A percentile compares a stretch with the other conserved stretches of the same genome.
Evolutionary conservation across 2,329 filamentous ascomycete genomes (phyloP).

Genomic region (Alternaria gansuensis): DNA sequence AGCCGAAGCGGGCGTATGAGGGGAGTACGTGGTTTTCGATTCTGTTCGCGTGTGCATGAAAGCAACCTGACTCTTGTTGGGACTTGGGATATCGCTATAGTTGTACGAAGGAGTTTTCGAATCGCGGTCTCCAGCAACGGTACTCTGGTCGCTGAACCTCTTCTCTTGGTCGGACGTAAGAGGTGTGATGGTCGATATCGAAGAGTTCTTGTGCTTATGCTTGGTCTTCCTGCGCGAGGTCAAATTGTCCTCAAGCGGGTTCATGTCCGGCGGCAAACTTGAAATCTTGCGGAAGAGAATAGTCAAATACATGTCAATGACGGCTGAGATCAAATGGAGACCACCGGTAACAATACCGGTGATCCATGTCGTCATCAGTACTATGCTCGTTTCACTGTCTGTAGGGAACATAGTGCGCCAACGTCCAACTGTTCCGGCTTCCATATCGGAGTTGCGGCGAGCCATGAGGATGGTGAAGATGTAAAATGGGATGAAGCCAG

Average conservation of each 20-base stretch:
- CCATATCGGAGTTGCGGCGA: conserved; percentile 61
- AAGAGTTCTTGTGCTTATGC: conserved; percentile 79
- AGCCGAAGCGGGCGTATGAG: conserved; percentile 61
- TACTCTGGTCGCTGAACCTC: conserved; percentile 63
- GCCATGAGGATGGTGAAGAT: conserved; percentile 66
- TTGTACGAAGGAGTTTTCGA: conserved; percentile 46
- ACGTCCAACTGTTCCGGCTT: conserved; percentile 54
- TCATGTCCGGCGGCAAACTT: conserved; percentile 89
- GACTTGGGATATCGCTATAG: conserved; percentile 40
- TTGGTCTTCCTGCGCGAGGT: conserved; percentile 70
- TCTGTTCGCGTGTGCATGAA: conserved; percentile 83
- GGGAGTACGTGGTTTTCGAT: conserved; percentile 63
- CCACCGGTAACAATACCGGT: conserved; percentile 69
- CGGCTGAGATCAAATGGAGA: conserved; percentile 75
- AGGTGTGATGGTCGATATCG: conserved; percentile 57
- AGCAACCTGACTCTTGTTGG: conserved; percentile 66
- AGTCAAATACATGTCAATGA: conserved; percentile 77
- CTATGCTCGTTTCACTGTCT: conserved; percentile 63
- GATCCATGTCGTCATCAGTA: conserved; percentile 74
- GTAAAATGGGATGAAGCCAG: conserved; percentile 70
- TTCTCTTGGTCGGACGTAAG: conserved; percentile 65
- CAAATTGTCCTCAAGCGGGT: conserved; percentile 85
- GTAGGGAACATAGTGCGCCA: conserved; percentile 77
- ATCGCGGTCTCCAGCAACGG: conserved; percentile 49
- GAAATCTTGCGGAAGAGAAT: conserved; percentile 84